Base-by-base conservation (phyloP, 108 stramenopile genomes). In the Chaetoceros tenuissimus region DNA sequence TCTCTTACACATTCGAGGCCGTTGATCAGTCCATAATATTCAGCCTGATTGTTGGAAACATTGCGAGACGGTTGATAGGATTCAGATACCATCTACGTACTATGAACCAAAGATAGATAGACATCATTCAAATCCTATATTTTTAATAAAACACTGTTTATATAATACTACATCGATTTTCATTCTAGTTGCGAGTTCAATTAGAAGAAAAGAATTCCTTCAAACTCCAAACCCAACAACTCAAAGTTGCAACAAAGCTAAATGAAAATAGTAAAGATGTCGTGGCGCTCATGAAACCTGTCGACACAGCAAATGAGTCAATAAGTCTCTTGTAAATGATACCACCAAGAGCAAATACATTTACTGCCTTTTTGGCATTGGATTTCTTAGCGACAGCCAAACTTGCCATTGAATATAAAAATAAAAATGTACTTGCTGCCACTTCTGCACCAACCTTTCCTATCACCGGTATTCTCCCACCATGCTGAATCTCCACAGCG, bases 41-140 rank as follows among this genome's bases (percentile, higher is more conserved):
- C 68, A 20, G 68, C 68, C 48, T 69, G 63, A 44, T 69, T 69
- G 63, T 69, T 69, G 2, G 68, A 64, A 24, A 69, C 48, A 22
- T 64, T 51, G 68, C n/a, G n/a, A n/a, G n/a, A n/a, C n/a, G n/a
- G n/a, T n/a, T n/a, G n/a, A n/a, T n/a, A n/a, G n/a, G n/a, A n/a
- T n/a, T n/a, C n/a, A n/a, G n/a, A n/a, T n/a, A n/a, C n/a, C n/a
- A n/a, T n/a, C n/a, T n/a, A n/a, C n/a, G n/a, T n/a, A n/a, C n/a
- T n/a, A n/a, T n/a, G n/a, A n/a, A n/a, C n/a, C n/a, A n/a, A n/a
- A n/a, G n/a, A n/a, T n/a, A n/a, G n/a, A n/a, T n/a, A n/a, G n/a
- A n/a, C n/a, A n/a, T n/a, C n/a, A n/a, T n/a, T n/a, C n/a, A n/a
- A n/a, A n/a, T n/a, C n/a, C n/a, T n/a, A n/a, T n/a, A n/a, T n/a